A percentile compares a stretch with the other conserved stretches of the same genome.
These are phyloP conservation scores for Fusarium pseudocircinatum DNA, from an alignment of 2,329 filamentous ascomycete species.

Conservation along the genomic window DNA sequence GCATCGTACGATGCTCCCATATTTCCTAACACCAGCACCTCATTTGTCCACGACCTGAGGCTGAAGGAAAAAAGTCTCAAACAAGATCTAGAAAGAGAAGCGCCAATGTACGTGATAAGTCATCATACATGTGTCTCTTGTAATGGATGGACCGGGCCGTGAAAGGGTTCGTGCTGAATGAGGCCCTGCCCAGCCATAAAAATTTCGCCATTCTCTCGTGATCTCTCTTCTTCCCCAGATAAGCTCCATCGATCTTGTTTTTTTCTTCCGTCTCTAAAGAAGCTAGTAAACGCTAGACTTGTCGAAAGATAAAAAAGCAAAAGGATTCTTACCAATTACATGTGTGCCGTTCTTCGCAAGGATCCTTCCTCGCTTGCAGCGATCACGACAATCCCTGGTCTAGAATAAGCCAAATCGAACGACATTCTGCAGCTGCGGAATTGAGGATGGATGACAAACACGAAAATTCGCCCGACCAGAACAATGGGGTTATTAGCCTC, in stretches of 20 bases:
- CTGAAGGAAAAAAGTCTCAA: not conserved
- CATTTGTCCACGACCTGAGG: not conserved
- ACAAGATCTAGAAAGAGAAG: not conserved
- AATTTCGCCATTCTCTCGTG: conserved; percentile 15
- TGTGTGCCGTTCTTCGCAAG: conserved; percentile 10
- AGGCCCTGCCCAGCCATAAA: not conserved
- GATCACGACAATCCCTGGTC: conserved; percentile 28
- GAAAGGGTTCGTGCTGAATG: conserved; percentile 8
- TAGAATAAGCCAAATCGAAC: not conserved
- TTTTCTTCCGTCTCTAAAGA: not conserved
- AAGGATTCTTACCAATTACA: conserved; percentile 2
- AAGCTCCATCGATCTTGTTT: not conserved
- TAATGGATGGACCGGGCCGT: conserved; percentile 26
- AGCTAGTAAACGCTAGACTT: conserved; percentile 16
- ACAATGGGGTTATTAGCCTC: conserved; percentile 8
- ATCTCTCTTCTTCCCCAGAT: not conserved
- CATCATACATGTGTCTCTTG: conserved; percentile 9
- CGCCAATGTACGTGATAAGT: conserved; percentile 2
- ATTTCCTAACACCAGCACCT: not conserved
- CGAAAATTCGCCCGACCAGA: not conserved
- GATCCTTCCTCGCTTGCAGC: conserved; percentile 20
- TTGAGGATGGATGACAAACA: conserved; percentile 21
- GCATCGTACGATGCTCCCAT: conserved; percentile 41
- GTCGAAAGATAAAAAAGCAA: conserved; percentile 9
- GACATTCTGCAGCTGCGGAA: not conserved